Evolutionary conservation across 495 filamentous ascomycete genomes (phyloP).

Genomic region (Jackrogersella multiformis): DNA sequence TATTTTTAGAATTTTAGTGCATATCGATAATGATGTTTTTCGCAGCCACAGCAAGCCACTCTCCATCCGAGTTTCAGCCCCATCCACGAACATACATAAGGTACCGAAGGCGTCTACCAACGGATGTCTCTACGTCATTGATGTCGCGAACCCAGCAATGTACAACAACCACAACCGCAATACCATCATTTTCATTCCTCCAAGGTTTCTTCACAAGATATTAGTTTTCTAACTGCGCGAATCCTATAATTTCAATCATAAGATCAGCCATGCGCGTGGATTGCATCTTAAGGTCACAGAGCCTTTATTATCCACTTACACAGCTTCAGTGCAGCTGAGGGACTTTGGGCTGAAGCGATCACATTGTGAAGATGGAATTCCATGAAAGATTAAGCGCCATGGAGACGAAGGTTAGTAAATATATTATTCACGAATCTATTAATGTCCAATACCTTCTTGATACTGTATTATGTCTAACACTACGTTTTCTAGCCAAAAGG

Average conservation of each 20-base stretch:
- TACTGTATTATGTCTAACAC: conserved; percentile 8
- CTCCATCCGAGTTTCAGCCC: not conserved
- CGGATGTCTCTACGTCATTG: not conserved
- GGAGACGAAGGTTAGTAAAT: conserved; percentile 3
- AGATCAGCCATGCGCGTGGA: not conserved
- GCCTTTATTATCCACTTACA: not conserved
- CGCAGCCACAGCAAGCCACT: not conserved
- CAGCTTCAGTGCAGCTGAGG: not conserved
- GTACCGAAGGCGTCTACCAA: not conserved
- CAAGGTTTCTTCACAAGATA: too few species aligned
- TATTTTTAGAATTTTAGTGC: too few species aligned
- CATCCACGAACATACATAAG: not conserved
- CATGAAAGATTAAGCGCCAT: not conserved
- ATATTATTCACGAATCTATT: not conserved
- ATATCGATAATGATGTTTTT: not conserved
- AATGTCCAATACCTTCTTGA: not conserved
- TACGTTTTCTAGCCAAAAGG: conserved; percentile 35
- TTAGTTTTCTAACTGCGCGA: too few species aligned
- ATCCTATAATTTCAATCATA: not conserved
- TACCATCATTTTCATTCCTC: not conserved
- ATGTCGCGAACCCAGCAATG: not conserved
- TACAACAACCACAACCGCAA: not conserved
- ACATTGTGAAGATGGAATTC: not conserved
- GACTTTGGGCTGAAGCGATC: not conserved
- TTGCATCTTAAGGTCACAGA: not conserved